Percentiles rank a stretch among this genome's conserved stretches.
phyloP scores from a whole-genome alignment of 1,284 basidiomycete species.

The Rhizoctonia solani region DNA sequence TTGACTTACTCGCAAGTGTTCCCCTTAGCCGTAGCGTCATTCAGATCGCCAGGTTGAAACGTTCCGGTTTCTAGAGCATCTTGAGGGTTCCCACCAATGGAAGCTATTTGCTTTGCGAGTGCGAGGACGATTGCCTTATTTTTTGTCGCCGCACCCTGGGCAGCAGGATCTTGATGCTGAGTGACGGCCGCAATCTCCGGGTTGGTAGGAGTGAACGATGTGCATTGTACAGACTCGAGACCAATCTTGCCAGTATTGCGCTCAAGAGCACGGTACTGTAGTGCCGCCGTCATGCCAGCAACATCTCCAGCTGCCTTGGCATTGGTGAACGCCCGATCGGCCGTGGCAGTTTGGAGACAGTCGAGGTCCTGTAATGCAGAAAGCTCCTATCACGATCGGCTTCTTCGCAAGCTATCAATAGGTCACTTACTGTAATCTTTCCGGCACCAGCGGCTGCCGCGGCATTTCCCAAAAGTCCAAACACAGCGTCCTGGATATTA shows the following conservation, averaged over 20 bases:
- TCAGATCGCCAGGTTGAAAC: slow-evolving; percentile 60
- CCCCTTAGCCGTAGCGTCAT: slow-evolving; percentile 54
- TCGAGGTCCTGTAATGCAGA: slow-evolving; percentile 53
- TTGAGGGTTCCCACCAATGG: slow-evolving; percentile 65
- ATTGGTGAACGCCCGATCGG: slow-evolving; percentile 61
- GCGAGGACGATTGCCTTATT: slow-evolving; percentile 67
- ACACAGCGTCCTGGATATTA: slow-evolving; percentile 64
- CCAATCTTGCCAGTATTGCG: slow-evolving; percentile 67
- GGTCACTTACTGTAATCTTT: slow-evolving; percentile 52
- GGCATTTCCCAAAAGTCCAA: slow-evolving; percentile 65
- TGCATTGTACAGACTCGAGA: slow-evolving; percentile 55
- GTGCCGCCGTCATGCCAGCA: slow-evolving; percentile 59
- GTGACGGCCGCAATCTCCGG: slow-evolving; percentile 68
- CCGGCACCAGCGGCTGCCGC: slow-evolving; percentile 61
- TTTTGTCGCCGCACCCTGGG: slow-evolving; percentile 56
- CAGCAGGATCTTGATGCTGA: slow-evolving; percentile 70
- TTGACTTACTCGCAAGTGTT: slow-evolving; percentile 45
- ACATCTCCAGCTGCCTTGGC: slow-evolving; percentile 65
- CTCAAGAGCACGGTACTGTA: slow-evolving; percentile 69
- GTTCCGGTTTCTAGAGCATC: slow-evolving; percentile 66
- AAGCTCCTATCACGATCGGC: background rate
- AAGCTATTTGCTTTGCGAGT: slow-evolving; percentile 63
- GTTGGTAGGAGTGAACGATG: slow-evolving; percentile 60
- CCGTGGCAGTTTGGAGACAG: slow-evolving; percentile 60
- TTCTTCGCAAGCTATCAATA: no score